These are phyloP conservation scores for Leishmania gerbilli DNA, from an alignment of 208 protist genomes.

Conservation along the genomic window DNA sequence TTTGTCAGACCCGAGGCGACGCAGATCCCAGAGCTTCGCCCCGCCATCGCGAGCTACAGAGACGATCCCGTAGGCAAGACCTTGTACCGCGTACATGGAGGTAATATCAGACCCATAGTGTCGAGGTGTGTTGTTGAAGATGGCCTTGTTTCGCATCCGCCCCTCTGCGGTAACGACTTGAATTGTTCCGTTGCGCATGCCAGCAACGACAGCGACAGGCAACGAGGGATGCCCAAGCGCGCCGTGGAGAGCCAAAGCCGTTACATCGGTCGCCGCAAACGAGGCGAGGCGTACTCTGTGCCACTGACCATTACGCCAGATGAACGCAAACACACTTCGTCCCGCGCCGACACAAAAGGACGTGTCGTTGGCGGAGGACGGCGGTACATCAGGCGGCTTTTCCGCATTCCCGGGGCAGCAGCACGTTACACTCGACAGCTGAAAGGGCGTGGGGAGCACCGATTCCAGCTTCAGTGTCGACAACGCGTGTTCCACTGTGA, in stretches of 20 bases:
- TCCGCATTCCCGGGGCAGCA: constrained; percentile 9
- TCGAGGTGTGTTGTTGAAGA: constrained; percentile 32
- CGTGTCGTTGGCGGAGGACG: neutral
- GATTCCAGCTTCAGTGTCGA: constrained; percentile 8
- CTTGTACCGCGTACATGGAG: constrained; percentile 33
- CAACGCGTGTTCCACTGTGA: neutral
- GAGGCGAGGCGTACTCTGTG: constrained; percentile 13
- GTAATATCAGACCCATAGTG: constrained; percentile 40
- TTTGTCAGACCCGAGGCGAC: constrained; percentile 33
- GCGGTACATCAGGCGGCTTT: neutral
- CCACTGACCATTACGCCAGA: constrained; percentile 7
- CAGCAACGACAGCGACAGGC: constrained; percentile 17
- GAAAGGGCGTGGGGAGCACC: constrained; percentile 12
- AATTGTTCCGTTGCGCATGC: constrained; percentile 65
- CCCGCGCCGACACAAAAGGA: constrained; percentile 25
- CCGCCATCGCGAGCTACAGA: constrained; percentile 54
- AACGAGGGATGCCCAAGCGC: neutral
- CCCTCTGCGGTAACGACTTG: constrained; percentile 25
- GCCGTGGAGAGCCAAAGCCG: constrained; percentile 11
- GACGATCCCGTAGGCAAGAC: constrained; percentile 48
- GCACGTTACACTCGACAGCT: constrained; percentile 20
- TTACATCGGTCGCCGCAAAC: constrained; percentile 31
- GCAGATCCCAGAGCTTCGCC: constrained; percentile 69
- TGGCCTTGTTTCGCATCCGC: constrained; percentile 3
- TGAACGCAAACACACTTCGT: constrained; percentile 23